phyloP scores from a whole-genome alignment of 306 rosid genomes.

The Inga leiocalycina region DNA sequence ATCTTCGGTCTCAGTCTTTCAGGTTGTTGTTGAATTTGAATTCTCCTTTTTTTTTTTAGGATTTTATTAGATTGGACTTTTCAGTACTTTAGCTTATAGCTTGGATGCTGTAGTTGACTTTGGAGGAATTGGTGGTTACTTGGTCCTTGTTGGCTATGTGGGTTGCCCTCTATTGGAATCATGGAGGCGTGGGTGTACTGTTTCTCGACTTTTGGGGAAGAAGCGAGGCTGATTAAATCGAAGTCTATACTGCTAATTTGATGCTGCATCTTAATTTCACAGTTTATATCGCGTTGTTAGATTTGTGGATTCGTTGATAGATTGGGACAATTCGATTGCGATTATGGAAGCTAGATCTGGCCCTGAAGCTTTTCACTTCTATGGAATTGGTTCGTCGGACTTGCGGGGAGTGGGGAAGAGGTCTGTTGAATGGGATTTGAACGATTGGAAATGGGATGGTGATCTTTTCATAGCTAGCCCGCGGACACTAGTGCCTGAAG shows the following conservation, averaged over 20 bases:
- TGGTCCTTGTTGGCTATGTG: slow-evolving; percentile 43
- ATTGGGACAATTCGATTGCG: slow-evolving; percentile 22
- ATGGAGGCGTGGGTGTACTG: slow-evolving; percentile 52
- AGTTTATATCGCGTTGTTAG: background rate
- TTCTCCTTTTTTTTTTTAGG: background rate
- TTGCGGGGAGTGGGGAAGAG: slow-evolving; percentile 58
- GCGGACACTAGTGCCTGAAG: slow-evolving; percentile 53
- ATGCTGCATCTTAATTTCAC: slow-evolving; percentile 26
- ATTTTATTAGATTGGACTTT: slow-evolving; percentile 2
- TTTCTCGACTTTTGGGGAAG: slow-evolving; percentile 61
- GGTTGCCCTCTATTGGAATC: slow-evolving; percentile 53
- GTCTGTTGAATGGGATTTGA: slow-evolving; percentile 78
- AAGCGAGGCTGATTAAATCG: slow-evolving; percentile 46
- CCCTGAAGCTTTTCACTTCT: slow-evolving; percentile 48
- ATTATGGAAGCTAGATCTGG: slow-evolving; percentile 77
- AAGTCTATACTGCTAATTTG: slow-evolving; percentile 32
- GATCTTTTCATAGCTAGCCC: slow-evolving; percentile 75
- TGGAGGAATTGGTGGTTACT: slow-evolving; percentile 30
- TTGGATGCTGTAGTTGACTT: slow-evolving; percentile 34
- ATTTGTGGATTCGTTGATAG: slow-evolving; percentile 1
- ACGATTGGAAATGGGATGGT: slow-evolving; percentile 86
- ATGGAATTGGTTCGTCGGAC: slow-evolving; percentile 50
- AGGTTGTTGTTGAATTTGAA: slow-evolving; percentile 23
- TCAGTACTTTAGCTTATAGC: slow-evolving; percentile 20
- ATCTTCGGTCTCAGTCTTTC: background rate